phyloP scores from a whole-genome alignment of 176 grass and related monocot species.

The Aegilops umbellulata region DNA sequence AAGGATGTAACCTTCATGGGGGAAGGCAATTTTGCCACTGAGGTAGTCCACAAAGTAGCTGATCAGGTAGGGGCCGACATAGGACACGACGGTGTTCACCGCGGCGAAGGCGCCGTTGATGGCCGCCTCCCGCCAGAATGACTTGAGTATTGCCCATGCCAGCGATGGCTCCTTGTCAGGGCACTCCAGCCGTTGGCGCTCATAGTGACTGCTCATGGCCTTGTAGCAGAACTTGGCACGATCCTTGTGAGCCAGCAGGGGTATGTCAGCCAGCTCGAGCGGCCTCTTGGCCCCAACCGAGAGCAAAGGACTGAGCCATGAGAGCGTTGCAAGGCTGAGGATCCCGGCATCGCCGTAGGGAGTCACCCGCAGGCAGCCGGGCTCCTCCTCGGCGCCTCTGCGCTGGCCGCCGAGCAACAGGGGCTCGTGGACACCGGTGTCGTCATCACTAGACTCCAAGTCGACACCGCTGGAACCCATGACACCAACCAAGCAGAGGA shows the following conservation, averaged over 20 bases:
- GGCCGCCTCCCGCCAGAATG: constrained; percentile 72
- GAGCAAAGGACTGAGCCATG: constrained; percentile 70
- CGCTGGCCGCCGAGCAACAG: constrained; percentile 46
- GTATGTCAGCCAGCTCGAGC: constrained; percentile 81
- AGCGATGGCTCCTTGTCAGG: constrained; percentile 48
- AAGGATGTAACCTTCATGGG: constrained; percentile 87
- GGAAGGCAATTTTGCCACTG: constrained; percentile 83
- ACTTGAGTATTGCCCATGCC: constrained; percentile 69
- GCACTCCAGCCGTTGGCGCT: constrained; percentile 53
- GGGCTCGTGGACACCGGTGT: constrained; percentile 46
- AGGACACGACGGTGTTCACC: constrained; percentile 77
- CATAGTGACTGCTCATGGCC: constrained; percentile 62
- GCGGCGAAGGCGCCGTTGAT: constrained; percentile 73
- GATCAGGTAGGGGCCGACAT: constrained; percentile 88
- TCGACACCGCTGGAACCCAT: constrained; percentile 73
- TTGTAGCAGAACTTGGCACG: constrained; percentile 85
- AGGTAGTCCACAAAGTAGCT: constrained; percentile 96
- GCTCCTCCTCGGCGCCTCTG: constrained; percentile 47
- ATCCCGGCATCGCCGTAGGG: constrained; percentile 68
- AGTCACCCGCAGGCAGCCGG: constrained; percentile 65
- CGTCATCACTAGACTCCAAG: constrained; percentile 33
- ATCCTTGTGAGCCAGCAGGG: constrained; percentile 70
- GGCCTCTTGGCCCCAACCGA: constrained; percentile 69
- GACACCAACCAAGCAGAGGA: constrained; percentile 70
- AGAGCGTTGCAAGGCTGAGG: constrained; percentile 66